Base-by-base conservation (phyloP, 1,284 basidiomycete genomes). In the Earliella scabrosa region DNA sequence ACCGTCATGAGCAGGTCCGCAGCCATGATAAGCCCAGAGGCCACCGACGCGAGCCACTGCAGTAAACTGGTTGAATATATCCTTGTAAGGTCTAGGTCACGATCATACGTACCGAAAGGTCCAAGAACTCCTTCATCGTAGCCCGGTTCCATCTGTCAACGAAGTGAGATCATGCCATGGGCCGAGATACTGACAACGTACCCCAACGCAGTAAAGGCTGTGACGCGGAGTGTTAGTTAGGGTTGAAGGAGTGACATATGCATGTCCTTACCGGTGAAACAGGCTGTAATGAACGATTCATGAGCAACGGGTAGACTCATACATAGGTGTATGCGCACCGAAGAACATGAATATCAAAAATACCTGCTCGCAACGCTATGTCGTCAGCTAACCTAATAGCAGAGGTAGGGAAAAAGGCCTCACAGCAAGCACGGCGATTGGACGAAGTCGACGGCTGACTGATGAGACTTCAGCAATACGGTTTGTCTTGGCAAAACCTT, bases 21-120 rank as follows among this genome's bases (percentile, higher is more conserved):
- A 3, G 21, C 36, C 56, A 57, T 53, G n/a, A 53, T 41, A 10
- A 52, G 16, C 23, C 35, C 23, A 1, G 51, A 53, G 0, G 35
- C 56, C 4, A 27, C 35, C 0, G 56, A 52, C 1, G 56, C 50
- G 18, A 57, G 29, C 50, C 51, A 57, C 56, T 57, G 16, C 11
- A 8, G 11, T 10, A 27, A 23, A 16, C 9, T 40, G 2, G 13
- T 50, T 2, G 32, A 20, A 21, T 10, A n/a, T 8, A 8, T 24
- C 21, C 10, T 23, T 5, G 3, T 1, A 4, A 13, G 3, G 6
- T 23, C 16, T 3, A 24, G 7, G n/a, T 4, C 16, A 6, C 2
- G 44, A 21, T 2, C 9, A 24, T 21, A 40, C 50, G 3, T 26
- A 57, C 55, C 13, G 55, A 57, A 27, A 38, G 31, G 20, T 52